phyloP scores from a whole-genome alignment of 176 grass and related monocot species.

The Neostapfia colusana region DNA sequence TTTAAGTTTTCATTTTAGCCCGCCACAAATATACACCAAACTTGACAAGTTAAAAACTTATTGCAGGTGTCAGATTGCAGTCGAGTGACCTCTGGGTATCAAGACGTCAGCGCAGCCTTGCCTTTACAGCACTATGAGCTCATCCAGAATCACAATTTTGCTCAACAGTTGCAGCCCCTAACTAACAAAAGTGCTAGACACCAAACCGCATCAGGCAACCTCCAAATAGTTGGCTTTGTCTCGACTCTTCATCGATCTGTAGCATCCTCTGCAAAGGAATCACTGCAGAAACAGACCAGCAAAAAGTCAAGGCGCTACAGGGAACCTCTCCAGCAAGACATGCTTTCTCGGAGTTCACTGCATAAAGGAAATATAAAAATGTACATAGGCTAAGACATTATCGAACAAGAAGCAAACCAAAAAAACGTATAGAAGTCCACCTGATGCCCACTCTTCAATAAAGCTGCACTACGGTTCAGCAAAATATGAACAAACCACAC shows the following conservation, averaged over 20 bases:
- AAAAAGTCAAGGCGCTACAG: too few relatives aligned
- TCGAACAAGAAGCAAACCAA: neutral
- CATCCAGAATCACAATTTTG: neutral
- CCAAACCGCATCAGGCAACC: neutral
- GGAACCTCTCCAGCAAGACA: neutral
- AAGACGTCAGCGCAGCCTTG: too few relatives aligned
- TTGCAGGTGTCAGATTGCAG: too few relatives aligned
- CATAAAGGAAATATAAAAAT: neutral
- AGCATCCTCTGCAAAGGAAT: neutral
- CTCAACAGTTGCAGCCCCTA: neutral
- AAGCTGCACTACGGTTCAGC: neutral
- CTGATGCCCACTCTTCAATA: neutral
- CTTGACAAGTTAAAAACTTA: too few relatives aligned
- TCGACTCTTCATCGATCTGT: neutral
- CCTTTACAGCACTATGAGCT: neutral
- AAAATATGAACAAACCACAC: neutral
- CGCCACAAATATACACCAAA: too few relatives aligned
- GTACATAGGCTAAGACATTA: neutral
- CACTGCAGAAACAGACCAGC: too few relatives aligned
- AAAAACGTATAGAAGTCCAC: neutral
- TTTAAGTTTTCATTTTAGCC: too few relatives aligned
- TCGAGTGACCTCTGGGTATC: too few relatives aligned
- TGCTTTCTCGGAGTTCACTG: neutral
- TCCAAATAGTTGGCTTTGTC: neutral
- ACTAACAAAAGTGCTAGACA: too few relatives aligned